Percentiles rank a stretch among this genome's conserved stretches.
These are phyloP conservation scores for Ceratobasidium sp. DNA, from an alignment of 1,284 basidiomycete genomes.

Conservation along the genomic window DNA sequence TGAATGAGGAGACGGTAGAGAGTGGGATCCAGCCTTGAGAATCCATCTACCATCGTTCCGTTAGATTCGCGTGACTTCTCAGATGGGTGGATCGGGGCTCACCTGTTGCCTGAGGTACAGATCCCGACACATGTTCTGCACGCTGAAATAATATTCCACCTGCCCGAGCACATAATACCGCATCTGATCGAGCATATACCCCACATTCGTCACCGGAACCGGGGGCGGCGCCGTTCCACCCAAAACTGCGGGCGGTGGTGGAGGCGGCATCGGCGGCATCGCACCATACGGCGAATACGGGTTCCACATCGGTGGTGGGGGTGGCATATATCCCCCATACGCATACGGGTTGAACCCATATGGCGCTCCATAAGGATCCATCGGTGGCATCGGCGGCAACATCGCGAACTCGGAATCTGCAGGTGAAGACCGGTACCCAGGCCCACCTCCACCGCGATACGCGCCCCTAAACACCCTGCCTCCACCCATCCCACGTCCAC, in stretches of 20 bases:
- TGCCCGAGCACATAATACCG: constrained; percentile 58
- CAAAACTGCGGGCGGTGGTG: background rate
- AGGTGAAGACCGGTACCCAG: constrained; percentile 9
- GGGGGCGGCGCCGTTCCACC: constrained; percentile 52
- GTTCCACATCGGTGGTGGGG: constrained; percentile 32
- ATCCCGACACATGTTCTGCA: constrained; percentile 63
- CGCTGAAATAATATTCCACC: constrained; percentile 62
- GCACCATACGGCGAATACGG: constrained; percentile 29
- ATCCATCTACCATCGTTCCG: constrained; percentile 75
- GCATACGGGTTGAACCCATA: constrained; percentile 28
- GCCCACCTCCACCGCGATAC: constrained; percentile 1
- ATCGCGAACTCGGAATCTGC: constrained; percentile 27
- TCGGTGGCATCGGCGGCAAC: constrained; percentile 27
- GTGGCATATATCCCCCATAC: constrained; percentile 7
- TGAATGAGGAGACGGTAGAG: constrained; percentile 83
- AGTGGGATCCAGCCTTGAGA: constrained; percentile 88
- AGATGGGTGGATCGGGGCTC: constrained; percentile 44
- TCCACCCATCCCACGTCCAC: constrained; percentile 12
- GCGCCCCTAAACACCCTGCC: background rate
- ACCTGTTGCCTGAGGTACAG: constrained; percentile 61
- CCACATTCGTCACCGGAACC: constrained; percentile 54
- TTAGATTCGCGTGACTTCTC: background rate
- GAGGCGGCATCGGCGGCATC: constrained; percentile 16
- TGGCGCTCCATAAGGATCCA: constrained; percentile 6
- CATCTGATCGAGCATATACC: constrained; percentile 52